phyloP scores from a whole-genome alignment of 2,329 filamentous ascomycete species.

The Myriosclerotinia duriaeana region DNA sequence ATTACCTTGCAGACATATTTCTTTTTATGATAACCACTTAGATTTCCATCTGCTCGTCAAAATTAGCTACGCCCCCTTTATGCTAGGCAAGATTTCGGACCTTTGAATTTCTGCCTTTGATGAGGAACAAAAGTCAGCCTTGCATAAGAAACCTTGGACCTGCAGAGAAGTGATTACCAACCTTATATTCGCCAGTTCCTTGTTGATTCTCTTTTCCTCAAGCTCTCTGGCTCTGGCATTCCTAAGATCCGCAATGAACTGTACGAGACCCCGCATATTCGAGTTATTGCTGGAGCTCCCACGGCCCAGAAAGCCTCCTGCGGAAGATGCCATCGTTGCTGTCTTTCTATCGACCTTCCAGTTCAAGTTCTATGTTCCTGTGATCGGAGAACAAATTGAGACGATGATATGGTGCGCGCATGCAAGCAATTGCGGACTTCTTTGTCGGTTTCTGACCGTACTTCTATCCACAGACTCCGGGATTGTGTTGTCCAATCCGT shows the following conservation, averaged over 20 bases:
- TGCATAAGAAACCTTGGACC: slow-evolving; percentile 19
- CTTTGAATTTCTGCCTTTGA: slow-evolving; percentile 87
- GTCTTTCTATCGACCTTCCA: neutral
- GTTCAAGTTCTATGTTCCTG: neutral
- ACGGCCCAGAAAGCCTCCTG: slow-evolving; percentile 62
- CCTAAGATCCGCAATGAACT: slow-evolving; percentile 95
- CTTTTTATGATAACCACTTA: slow-evolving; percentile 98
- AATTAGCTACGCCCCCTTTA: slow-evolving; percentile 28
- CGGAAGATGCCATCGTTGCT: slow-evolving; percentile 38
- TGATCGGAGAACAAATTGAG: neutral
- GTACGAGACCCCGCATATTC: slow-evolving; percentile 82
- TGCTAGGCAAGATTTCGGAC: slow-evolving; percentile 42
- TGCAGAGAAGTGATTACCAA: slow-evolving; percentile 43
- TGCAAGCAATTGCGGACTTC: neutral
- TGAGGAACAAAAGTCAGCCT: slow-evolving; percentile 33
- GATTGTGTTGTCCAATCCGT: slow-evolving; percentile 12
- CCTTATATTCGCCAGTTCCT: slow-evolving; percentile 97
- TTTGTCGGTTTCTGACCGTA: slow-evolving; percentile 1
- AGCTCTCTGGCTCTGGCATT: slow-evolving; percentile 93
- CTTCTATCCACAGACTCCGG: slow-evolving; percentile 7
- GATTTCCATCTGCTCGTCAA: slow-evolving; percentile 63
- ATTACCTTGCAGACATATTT: slow-evolving; percentile 97
- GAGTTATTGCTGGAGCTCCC: slow-evolving; percentile 60
- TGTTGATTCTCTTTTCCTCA: slow-evolving; percentile 99
- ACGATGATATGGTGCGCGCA: neutral